Conservation (phyloP, 306 rosid genomes). For the Vicia faba region DNA sequence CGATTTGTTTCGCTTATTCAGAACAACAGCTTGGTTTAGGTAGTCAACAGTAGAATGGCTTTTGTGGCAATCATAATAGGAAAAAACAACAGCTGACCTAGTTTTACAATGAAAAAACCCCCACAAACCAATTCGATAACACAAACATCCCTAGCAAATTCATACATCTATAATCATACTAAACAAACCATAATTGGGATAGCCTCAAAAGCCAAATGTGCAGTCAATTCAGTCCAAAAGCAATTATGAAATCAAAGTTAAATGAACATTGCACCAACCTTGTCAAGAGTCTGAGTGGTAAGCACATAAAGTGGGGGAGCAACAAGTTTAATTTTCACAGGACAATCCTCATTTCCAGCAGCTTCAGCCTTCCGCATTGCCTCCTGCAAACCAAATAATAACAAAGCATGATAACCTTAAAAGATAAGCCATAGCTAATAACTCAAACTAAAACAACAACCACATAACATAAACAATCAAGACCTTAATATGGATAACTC, state of each 20-base stretch:
- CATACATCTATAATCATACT: not conserved
- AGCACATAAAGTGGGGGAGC: constrained; percentile 97
- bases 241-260: constrained; percentile 22
- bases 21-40: not conserved
- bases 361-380: constrained; percentile 98
- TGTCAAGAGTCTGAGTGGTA: constrained; percentile 97
- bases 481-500: constrained; percentile 95
- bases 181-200: not conserved
- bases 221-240: constrained; percentile 12
- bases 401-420: constrained; percentile 6
- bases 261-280: constrained; percentile 53
- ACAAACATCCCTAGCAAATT: not conserved
- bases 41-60: not conserved
- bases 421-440: not conserved
- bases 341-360: constrained; percentile 87
- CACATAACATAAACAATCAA: not conserved
- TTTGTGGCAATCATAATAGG: not conserved
- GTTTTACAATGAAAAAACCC: not conserved
- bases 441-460: not conserved
- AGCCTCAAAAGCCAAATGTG: not conserved
- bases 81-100: not conserved
- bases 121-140: not conserved
- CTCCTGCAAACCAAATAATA: constrained; percentile 55
- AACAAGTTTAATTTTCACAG: constrained; percentile 95
- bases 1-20: not conserved